Base-by-base conservation (phyloP, 2,329 filamentous ascomycete species). In the Apiospora arundinis region DNA sequence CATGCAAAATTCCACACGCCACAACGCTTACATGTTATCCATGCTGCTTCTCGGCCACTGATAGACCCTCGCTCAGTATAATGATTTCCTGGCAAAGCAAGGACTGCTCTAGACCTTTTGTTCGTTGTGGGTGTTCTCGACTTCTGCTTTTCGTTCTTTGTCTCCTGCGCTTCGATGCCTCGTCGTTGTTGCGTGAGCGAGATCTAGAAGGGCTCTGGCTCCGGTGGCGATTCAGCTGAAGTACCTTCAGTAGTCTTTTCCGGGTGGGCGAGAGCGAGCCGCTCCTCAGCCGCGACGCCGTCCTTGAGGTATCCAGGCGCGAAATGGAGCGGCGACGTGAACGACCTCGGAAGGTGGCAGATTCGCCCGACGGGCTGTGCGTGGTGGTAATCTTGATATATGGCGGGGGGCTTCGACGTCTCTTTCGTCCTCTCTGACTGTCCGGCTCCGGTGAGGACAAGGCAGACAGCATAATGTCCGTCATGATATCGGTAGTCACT, bases 121-220 rank as follows among this genome's bases (percentile, higher is more conserved):
- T 52, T 66, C 74, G 75, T 37, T 70, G 71, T 8, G 75, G 70
- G 66, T 76, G 76, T 14, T 67, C 72, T 44, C 82, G 81, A 69
- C 80, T 78, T 60, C 81, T 79, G 70, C 82, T 84, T 71, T 76
- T 77, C 6, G 82, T 84, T 73, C 82, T 78, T 71, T 82, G 81
- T 37, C 82, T 77, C 67, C 81, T 77, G 69, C 78, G 76, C 71
- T 79, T 78, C 21, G 79, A 72, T 25, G 72, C 67, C 42, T 75
- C 75, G 25, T 77, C 75, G 7, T 71, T 48, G 11, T 76, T 74
- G 8, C 74, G 73, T 9, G 77, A 79, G n/a, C 75, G 76, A 25
- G 82, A 83, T 48, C 82, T 76, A 28, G 82, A 83, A 14, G 82
- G 82, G 67, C 81, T 81, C 73, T 85, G 85, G 74, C 84, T 84